Conservation (phyloP, 345 rosid species). For the Eucalyptus cloeziana region DNA sequence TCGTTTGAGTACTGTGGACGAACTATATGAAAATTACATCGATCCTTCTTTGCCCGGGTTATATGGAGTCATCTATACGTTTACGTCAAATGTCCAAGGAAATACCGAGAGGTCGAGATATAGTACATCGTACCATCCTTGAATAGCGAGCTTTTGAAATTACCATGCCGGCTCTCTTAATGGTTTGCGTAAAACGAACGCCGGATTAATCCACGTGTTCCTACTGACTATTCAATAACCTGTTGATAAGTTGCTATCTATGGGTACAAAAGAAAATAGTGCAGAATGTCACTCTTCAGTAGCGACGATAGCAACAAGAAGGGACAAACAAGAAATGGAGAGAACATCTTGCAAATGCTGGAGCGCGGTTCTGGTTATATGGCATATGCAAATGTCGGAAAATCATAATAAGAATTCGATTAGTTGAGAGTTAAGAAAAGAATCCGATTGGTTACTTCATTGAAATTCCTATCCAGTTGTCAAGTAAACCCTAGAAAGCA, state of each 20-base stretch:
- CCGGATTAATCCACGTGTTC: background rate
- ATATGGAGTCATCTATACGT: background rate
- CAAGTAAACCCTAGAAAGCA: background rate
- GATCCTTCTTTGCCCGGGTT: background rate
- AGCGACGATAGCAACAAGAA: background rate
- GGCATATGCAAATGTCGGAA: background rate
- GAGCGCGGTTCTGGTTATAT: background rate
- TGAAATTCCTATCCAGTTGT: background rate
- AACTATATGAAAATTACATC: background rate
- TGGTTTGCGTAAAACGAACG: background rate
- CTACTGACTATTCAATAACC: background rate
- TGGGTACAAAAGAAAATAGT: background rate
- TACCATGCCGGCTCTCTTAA: background rate
- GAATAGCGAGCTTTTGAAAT: background rate
- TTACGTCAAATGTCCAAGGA: background rate
- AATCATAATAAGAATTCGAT: background rate
- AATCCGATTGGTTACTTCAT: background rate
- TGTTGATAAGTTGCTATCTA: background rate
- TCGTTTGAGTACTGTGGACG: background rate
- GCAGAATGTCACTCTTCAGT: background rate
- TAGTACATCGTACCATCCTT: background rate
- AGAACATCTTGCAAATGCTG: background rate
- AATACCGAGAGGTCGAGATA: background rate
- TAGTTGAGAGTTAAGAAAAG: background rate
- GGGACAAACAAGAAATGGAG: background rate